phyloP scores from a whole-genome alignment of 495 filamentous ascomycete genomes.

The Pseudevernia furfuracea region DNA sequence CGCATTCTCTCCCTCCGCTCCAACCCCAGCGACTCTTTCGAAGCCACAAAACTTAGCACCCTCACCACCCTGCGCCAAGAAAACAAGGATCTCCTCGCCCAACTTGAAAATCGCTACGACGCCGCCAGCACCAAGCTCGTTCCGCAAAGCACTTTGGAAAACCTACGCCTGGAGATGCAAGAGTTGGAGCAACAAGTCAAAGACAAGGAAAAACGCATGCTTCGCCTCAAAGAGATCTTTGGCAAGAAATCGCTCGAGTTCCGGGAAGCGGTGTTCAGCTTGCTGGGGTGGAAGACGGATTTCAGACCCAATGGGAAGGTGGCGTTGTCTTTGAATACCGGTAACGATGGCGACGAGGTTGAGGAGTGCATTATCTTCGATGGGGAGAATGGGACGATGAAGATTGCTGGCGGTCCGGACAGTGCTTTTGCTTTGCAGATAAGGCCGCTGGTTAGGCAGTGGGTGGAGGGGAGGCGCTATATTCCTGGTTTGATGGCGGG shows the following conservation, averaged over 20 bases:
- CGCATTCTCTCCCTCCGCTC: conserved; percentile 79
- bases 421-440: conserved; percentile 81
- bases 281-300: conserved; percentile 86
- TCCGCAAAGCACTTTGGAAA: conserved; percentile 69
- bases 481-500: conserved; percentile 57
- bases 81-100: conserved; percentile 72
- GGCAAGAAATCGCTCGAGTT: conserved; percentile 81
- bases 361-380: conserved; percentile 92
- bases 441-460: conserved; percentile 75
- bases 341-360: conserved; percentile 54
- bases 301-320: conserved; percentile 92
- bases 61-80: conserved; percentile 70
- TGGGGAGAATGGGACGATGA: conserved; percentile 94
- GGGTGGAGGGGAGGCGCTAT: conserved; percentile 83
- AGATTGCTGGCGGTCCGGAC: conserved; percentile 82
- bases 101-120: conserved; percentile 49
- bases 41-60: conserved; percentile 72
- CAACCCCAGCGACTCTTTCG: conserved; percentile 79
- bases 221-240: conserved; percentile 85
- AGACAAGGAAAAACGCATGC: conserved; percentile 74
- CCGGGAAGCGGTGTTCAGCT: conserved; percentile 79
- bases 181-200: conserved; percentile 66
- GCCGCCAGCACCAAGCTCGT: conserved; percentile 44
- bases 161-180: conserved; percentile 59
- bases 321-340: conserved; percentile 53